Evolutionary conservation across 768 basidiomycete species (phyloP).

Genomic region (Sutorius australiensis): DNA sequence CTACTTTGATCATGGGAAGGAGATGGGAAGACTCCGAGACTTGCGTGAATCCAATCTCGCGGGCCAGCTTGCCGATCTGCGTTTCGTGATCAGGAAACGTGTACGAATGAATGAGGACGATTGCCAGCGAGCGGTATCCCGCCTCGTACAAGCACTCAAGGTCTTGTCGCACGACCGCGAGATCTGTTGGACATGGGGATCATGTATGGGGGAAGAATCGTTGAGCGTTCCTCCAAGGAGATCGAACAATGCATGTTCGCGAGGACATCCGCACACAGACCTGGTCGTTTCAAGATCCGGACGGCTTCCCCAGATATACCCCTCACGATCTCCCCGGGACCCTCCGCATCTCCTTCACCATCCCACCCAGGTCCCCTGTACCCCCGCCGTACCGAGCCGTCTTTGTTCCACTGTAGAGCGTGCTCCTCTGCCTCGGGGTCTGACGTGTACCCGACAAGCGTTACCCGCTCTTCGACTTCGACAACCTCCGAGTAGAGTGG

Average conservation of each 20-base stretch:
- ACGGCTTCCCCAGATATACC: constrained; percentile 91
- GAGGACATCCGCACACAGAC: constrained; percentile 23
- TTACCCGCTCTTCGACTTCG: constrained; percentile 86
- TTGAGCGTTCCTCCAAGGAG: neutral
- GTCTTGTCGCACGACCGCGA: constrained; percentile 49
- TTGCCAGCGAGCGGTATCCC: constrained; percentile 87
- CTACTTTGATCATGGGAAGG: constrained; percentile 95
- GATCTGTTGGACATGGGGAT: constrained; percentile 38
- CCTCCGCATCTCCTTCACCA: constrained; percentile 63
- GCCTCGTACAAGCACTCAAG: constrained; percentile 67
- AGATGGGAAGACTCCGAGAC: constrained; percentile 85
- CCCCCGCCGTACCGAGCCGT: constrained; percentile 60
- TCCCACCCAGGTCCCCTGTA: constrained; percentile 82
- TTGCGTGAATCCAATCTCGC: constrained; percentile 81
- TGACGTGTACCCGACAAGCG: constrained; percentile 88
- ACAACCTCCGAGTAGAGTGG: constrained; percentile 70
- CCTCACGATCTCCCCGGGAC: constrained; percentile 73
- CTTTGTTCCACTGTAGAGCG: constrained; percentile 70
- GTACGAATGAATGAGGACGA: constrained; percentile 89
- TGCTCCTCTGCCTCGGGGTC: constrained; percentile 80
- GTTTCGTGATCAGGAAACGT: constrained; percentile 86
- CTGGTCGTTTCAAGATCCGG: constrained; percentile 70
- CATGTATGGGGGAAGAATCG: neutral
- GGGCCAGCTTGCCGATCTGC: constrained; percentile 66
- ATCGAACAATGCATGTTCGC: neutral